Evolutionary conservation across 176 grass and related monocot genomes (phyloP).

Genomic region (Miscanthus lutarioriparius): DNA sequence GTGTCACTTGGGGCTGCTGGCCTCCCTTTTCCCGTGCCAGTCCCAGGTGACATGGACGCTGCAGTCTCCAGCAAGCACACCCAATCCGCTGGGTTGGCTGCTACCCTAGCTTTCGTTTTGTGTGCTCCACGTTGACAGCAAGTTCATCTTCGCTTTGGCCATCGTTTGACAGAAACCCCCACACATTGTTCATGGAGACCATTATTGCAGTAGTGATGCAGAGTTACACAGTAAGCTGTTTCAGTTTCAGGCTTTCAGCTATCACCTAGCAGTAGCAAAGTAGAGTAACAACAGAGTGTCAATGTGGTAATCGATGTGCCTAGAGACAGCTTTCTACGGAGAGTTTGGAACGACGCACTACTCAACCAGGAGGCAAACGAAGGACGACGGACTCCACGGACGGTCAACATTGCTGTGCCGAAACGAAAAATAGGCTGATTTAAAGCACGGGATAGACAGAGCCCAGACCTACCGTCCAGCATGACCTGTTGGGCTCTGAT

Average conservation of each 20-base stretch:
- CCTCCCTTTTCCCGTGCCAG: not conserved
- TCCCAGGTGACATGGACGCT: too few relatives aligned
- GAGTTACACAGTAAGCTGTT: too few relatives aligned
- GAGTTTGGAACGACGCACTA: not conserved
- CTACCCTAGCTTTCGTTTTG: too few relatives aligned
- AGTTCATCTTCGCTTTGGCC: not conserved
- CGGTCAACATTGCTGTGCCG: too few relatives aligned
- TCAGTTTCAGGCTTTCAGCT: too few relatives aligned
- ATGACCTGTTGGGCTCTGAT: not conserved
- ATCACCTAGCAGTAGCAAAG: too few relatives aligned
- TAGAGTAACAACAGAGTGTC: not conserved
- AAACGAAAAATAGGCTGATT: not conserved
- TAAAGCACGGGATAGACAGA: constrained; percentile 11
- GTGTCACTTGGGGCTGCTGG: too few relatives aligned
- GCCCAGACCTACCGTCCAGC: not conserved
- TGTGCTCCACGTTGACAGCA: not conserved
- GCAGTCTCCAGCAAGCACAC: too few relatives aligned
- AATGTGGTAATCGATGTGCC: not conserved
- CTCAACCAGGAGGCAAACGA: too few relatives aligned
- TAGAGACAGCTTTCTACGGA: not conserved
- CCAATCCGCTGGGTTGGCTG: too few relatives aligned
- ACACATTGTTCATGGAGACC: too few relatives aligned
- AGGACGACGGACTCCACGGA: too few relatives aligned
- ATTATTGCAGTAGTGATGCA: not conserved
- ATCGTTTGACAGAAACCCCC: not conserved